Percentiles rank a stretch among this genome's conserved stretches.
Evolutionary conservation across 495 filamentous ascomycete genomes (phyloP).

Genomic region (Trypethelium eluteriae): DNA sequence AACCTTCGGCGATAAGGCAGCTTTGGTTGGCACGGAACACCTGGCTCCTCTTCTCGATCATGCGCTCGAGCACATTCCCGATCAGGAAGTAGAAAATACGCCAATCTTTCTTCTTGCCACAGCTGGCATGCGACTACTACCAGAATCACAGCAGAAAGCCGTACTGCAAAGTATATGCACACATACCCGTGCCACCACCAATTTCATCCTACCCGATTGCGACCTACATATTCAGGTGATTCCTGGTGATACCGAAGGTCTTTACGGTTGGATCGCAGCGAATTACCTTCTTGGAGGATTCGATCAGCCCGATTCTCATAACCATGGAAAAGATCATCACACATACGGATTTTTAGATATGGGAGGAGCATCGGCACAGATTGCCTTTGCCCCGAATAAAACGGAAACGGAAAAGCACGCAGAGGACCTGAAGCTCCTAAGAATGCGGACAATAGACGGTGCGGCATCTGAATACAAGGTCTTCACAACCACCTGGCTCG

Average conservation of each 20-base stretch:
- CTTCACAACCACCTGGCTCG: slow-evolving; percentile 94
- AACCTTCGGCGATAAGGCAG: slow-evolving; percentile 70
- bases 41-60: slow-evolving; percentile 71
- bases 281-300: slow-evolving; percentile 96
- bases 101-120: slow-evolving; percentile 94
- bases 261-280: slow-evolving; percentile 99
- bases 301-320: slow-evolving; percentile 64
- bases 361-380: slow-evolving; percentile 95
- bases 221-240: slow-evolving; percentile 88
- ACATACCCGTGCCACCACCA: slow-evolving; percentile 68
- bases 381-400: slow-evolving; percentile 90
- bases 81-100: slow-evolving; percentile 67
- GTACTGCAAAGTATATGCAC: slow-evolving; percentile 74
- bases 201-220: slow-evolving; percentile 86
- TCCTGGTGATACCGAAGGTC: slow-evolving; percentile 88
- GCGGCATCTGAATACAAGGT: slow-evolving; percentile 69
- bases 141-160: slow-evolving; percentile 57
- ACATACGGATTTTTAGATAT: slow-evolving; percentile 98
- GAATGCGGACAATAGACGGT: slow-evolving; percentile 75
- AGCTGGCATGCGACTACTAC: slow-evolving; percentile 92
- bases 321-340: slow-evolving; percentile 78
- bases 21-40: slow-evolving; percentile 72
- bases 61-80: slow-evolving; percentile 74
- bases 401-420: slow-evolving; percentile 88
- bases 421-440: slow-evolving; percentile 77